phyloP scores from a whole-genome alignment of 2,329 filamentous ascomycete species.

The Calonectria honghensis region DNA sequence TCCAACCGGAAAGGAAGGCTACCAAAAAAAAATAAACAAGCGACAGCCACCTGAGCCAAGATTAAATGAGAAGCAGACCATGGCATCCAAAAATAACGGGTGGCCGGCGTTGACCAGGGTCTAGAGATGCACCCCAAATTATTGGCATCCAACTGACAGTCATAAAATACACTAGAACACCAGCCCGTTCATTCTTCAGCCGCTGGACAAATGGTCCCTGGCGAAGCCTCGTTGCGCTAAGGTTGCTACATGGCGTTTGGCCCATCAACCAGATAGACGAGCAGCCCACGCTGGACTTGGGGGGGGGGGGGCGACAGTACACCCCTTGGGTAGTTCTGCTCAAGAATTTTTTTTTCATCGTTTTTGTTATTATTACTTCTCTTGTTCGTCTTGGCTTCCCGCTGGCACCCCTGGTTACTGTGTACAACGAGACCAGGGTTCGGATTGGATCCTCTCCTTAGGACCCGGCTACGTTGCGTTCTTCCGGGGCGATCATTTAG shows the following conservation, averaged over 20 bases:
- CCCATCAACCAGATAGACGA: slow-evolving; percentile 41
- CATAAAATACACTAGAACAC: slow-evolving; percentile 23
- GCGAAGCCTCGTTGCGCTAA: slow-evolving; percentile 13
- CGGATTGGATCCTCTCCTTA: slow-evolving; percentile 15
- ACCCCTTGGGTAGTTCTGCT: not conserved
- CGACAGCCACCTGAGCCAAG: slow-evolving; percentile 9
- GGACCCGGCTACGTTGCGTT: slow-evolving; percentile 24
- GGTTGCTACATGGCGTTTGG: slow-evolving; percentile 32
- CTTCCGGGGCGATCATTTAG: slow-evolving; percentile 31
- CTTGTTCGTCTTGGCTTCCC: slow-evolving; percentile 13
- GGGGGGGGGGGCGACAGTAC: not conserved
- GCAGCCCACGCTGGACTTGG: slow-evolving; percentile 12
- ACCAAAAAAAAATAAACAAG: not conserved
- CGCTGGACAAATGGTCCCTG: slow-evolving; percentile 2
- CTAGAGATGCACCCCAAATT: slow-evolving; percentile 24
- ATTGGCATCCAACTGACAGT: slow-evolving; percentile 20
- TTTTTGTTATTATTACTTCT: slow-evolving; percentile 4
- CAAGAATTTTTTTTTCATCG: slow-evolving; percentile 22
- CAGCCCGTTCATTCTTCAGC: slow-evolving; percentile 12
- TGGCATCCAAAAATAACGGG: slow-evolving; percentile 1
- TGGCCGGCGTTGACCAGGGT: slow-evolving; percentile 18
- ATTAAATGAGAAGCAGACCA: slow-evolving; percentile 19
- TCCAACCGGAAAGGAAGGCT: not conserved
- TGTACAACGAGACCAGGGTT: slow-evolving; percentile 27
- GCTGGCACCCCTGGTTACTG: slow-evolving; percentile 7